Evolutionary conservation across 2,329 filamentous ascomycete species (phyloP), one percentile per base, ranked within the genome.

Genomic region (Lasiodiplodia citricola): DNA sequence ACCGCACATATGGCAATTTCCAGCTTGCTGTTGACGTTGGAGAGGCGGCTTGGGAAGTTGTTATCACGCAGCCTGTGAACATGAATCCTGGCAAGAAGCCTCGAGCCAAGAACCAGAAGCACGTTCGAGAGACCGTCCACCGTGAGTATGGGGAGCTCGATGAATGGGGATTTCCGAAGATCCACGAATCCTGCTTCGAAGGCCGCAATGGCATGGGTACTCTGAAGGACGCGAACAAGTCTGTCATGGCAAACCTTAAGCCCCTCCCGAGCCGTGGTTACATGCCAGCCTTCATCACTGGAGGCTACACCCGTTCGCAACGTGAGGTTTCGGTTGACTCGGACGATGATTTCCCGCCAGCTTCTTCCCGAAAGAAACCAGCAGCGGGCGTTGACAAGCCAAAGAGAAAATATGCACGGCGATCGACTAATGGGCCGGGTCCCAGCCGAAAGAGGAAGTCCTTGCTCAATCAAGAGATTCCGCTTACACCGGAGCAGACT

Each of bases 1-100:
- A 89, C 71, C 87, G 87, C 64, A 85, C 86, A 0, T 80, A 82
- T 51, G 75, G 74, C 1, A 84, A 86, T 66, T 89, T 88, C 66
- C 77, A 83, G 21, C 81, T 83, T 68, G 81, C 86, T 11, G 87
- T 88, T 3, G 82, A 85, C 21, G 74, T 76, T 35, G 84, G 85
- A 2, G 77, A 82, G 28, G 80, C 83, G 5, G 77, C 79, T 7
- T 89, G 87, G 87, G 85, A 85, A 68, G 85, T 83, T n/a, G 84
- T 88, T 5, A 73, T 68, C 5, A 68, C 67, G 16, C 51, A 68
- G 41, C 67, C 67, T 37, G 77, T 18, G 70, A 77, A 16, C 70
- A 79, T 44, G 74, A 80, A 68, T 77, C 74, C 41, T n/a, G 52
- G 41, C 50, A 54, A 54, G 38, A 68, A 68, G 38, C 66, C 67